Evolutionary conservation across 768 basidiomycete genomes (phyloP), one percentile per base, ranked within the genome.

Genomic region (Trichaptum fuscoviolaceum): DNA sequence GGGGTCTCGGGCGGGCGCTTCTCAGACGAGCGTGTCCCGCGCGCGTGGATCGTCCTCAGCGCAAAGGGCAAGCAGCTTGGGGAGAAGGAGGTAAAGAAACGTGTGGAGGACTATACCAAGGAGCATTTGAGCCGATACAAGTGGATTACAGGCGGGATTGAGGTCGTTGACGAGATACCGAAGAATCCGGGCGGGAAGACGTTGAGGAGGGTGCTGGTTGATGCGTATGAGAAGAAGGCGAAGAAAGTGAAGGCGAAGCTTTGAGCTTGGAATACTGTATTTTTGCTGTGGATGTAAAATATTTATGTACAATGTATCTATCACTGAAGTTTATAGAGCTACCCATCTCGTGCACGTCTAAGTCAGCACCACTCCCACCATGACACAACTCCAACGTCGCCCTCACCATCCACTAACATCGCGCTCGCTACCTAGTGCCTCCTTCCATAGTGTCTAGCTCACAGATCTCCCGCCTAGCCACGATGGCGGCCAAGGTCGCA

Each of bases 1-100:
- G 92, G 92, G 17, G 89, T 94, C 1, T 83, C 80, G 23, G 90
- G 90, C 27, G 89, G 87, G 0, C 86, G 88, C 2, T 87, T 87
- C 0, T 79, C 80, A 0, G 90, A 92, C 71, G 92, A 93, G 76
- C 87, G 86, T 70, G 81, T 89, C 0, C 91, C 92, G 0, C 84
- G 87, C 1, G 92, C 92, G 1, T 93, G 92, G 92, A 71, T 93
- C 58, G 89, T 92, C 0, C 76, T 93, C 7, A 89, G 86, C 65
- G 68, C 77, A 0, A 71, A 73, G 0, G 92, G 92, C 7, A 82
- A 80, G 71, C 78, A 76, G 58, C 70, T 80, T 5, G 88, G 89
- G 25, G 70, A 67, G 35, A 65, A 70, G 7, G 70, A 73, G 52
- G 83, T 81, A 7, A 71, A 83, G 2, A 74, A 77, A 62, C 81